Evolutionary conservation across 2,329 filamentous ascomycete genomes (phyloP), one percentile per base, ranked within the genome.

Genomic region (Fusarium bulbicola): DNA sequence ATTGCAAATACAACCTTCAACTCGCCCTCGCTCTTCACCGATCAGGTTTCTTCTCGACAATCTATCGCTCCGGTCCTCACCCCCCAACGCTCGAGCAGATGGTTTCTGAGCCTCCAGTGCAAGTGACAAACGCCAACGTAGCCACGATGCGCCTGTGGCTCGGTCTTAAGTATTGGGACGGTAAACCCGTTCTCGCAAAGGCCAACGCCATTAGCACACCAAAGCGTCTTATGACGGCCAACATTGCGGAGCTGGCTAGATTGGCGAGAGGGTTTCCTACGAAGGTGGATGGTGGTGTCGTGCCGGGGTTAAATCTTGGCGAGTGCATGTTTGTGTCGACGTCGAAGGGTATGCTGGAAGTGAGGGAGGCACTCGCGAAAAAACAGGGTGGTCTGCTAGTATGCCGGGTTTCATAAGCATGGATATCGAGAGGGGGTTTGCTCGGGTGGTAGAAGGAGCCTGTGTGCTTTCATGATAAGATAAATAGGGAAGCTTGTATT

Each of bases 101-200:
- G 74, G 74, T 83, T 45, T 82, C 85, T 16, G 70, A 80, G 70
- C 82, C 88, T 32, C 85, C 90, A 18, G 88, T 89, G 70, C 85
- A 85, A 20, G 86, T 93, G 64, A 94, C 92, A 53, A 85, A 86
- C 70, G 86, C 85, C 77, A 97, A 97, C 82, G 89, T 94, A 42
- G 89, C 94, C 9, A 87, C 86, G 43, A 88, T 93, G 79, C 88
- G 95, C 68, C 85, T 98, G 74, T 98, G 95, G 95, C 83, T 98
- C 18, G 94, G 94, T 3, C 85, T 97, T 78, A 97, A 97, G 85
- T 97, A 97, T 88, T 93, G 90, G 89, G 91, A 95, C 75, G 92
- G 92, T 79, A 87, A 91, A 81, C 94, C 95, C 11, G 94, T 97
- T 28, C 84, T 98, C 74, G 86, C 86, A 70, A 87, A 89, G 73